Evolutionary conservation across 306 rosid genomes (phyloP).

Genomic region (Fragaria nilgerrensis): DNA sequence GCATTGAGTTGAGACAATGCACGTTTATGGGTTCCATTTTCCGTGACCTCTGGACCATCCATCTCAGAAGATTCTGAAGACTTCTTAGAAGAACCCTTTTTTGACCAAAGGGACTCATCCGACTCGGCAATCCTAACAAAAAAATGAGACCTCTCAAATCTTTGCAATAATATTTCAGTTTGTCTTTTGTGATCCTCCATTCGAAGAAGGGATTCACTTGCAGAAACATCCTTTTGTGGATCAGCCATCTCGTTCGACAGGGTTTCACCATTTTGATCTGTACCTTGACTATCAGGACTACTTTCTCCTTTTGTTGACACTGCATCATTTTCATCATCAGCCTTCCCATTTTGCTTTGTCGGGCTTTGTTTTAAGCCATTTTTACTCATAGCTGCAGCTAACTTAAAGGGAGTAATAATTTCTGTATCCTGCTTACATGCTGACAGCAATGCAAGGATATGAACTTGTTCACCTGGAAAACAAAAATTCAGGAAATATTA

Average conservation of each 20-base stretch:
- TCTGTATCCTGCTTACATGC: conserved; percentile 79
- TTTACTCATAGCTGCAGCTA: conserved; percentile 65
- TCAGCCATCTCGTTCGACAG: conserved; percentile 30
- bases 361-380: conserved; percentile 55
- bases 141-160: conserved; percentile 82
- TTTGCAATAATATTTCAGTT: conserved; percentile 60
- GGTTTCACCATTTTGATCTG: conserved; percentile 46
- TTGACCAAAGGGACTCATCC: conserved; percentile 77
- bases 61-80: conserved; percentile 32
- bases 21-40: conserved; percentile 35
- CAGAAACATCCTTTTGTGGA: conserved; percentile 39
- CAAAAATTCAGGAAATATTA: conserved; percentile 39
- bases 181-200: conserved; percentile 66
- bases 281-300: conserved; percentile 41
- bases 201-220: conserved; percentile 61
- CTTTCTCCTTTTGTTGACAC: conserved; percentile 36
- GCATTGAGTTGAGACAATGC: conserved; percentile 43
- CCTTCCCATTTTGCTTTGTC: conserved; percentile 48
- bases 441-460: conserved; percentile 91
- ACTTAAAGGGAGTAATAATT: conserved; percentile 73
- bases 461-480: conserved; percentile 85
- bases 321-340: conserved; percentile 38
- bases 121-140: conserved; percentile 89
- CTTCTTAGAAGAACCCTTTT: conserved; percentile 34
- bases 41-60: conserved; percentile 30